A percentile compares a stretch with the other conserved stretches of the same genome.
Conservation (phyloP, 148 eudicot genomes). For the Chenopodium formosanum region DNA sequence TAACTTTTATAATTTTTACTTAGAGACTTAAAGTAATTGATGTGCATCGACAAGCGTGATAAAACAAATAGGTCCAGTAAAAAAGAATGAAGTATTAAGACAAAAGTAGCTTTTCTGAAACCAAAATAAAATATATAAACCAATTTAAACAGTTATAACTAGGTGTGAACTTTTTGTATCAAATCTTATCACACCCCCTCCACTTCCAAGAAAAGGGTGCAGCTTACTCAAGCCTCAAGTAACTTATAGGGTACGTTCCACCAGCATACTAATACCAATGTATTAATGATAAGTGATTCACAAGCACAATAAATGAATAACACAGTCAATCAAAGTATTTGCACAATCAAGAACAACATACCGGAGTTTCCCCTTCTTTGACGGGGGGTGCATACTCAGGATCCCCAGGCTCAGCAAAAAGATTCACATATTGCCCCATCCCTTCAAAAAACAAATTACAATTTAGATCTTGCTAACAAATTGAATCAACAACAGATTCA, state of each 20-base stretch:
- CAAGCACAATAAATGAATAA: not conserved
- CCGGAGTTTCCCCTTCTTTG: constrained; percentile 76
- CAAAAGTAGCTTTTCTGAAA: not conserved
- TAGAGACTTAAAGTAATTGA: no score
- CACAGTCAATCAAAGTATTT: not conserved
- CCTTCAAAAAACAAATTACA: constrained; percentile 36
- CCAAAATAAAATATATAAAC: not conserved
- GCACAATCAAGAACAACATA: constrained; percentile 25
- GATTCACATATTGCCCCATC: constrained; percentile 78
- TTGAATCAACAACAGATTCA: not conserved
- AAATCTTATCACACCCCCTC: no score
- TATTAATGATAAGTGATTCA: not conserved
- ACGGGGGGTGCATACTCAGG: constrained; percentile 92
- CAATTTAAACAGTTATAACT: not conserved
- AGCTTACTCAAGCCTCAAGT: not conserved
- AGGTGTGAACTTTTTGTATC: not conserved
- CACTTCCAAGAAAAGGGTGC: no score
- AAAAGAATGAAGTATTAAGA: no score
- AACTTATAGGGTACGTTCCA: no score
- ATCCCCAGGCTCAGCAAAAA: constrained; percentile 84
- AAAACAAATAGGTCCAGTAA: no score
- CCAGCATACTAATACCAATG: not conserved
- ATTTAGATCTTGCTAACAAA: not conserved
- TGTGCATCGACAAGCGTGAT: no score
- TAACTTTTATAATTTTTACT: no score